Conservation (phyloP, 1,139 yeast species). For the Saccharomyces hybrid region DNA sequence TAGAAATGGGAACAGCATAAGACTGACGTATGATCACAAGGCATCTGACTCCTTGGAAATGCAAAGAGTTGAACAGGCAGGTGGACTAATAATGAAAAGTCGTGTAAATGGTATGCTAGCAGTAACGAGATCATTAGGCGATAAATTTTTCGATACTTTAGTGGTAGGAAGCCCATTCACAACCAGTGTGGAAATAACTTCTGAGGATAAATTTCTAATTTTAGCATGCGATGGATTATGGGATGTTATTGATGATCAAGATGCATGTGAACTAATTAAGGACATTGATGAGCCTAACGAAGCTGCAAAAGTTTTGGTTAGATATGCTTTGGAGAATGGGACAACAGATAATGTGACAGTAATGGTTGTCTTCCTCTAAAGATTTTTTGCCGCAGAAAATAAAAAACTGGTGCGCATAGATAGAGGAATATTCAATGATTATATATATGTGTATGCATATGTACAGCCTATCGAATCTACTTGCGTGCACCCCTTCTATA, state of each 20-base stretch:
- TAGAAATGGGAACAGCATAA: slow-evolving; percentile 62
- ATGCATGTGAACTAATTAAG: slow-evolving; percentile 65
- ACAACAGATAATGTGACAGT: slow-evolving; percentile 91
- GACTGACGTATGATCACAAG: slow-evolving; percentile 90
- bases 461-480: not conserved
- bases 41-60: slow-evolving; percentile 78
- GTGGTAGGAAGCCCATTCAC: slow-evolving; percentile 92
- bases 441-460: not conserved
- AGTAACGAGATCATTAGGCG: slow-evolving; percentile 92
- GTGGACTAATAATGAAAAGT: slow-evolving; percentile 83
- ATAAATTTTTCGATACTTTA: slow-evolving; percentile 78
- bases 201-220: slow-evolving; percentile 64
- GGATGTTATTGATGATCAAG: slow-evolving; percentile 82
- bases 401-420: not conserved
- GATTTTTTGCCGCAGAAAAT: not conserved
- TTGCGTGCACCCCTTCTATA: not conserved
- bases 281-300: slow-evolving; percentile 48
- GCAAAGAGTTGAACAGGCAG: slow-evolving; percentile 63
- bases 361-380: slow-evolving; percentile 51
- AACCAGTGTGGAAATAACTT: slow-evolving; percentile 66
- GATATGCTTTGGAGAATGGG: slow-evolving; percentile 67
- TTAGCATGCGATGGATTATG: slow-evolving; percentile 93
- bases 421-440: not conserved
- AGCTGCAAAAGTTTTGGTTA: slow-evolving; percentile 65
- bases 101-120: slow-evolving; percentile 95